A percentile compares a stretch with the other conserved stretches of the same genome.
phyloP scores from a whole-genome alignment of 768 basidiomycete genomes.

The Lactifluus pinguis region DNA sequence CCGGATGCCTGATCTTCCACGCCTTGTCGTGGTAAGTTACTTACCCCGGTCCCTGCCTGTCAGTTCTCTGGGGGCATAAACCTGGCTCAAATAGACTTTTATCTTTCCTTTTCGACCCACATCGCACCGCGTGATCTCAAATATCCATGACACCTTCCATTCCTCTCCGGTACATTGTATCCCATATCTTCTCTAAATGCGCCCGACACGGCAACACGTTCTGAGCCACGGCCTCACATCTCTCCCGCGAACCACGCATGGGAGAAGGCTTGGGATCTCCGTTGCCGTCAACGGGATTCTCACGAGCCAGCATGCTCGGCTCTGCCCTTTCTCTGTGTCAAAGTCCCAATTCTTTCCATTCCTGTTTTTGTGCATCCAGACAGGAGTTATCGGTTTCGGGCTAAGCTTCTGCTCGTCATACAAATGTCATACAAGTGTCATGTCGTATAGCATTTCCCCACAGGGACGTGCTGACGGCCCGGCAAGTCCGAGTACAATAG shows the following conservation, averaged over 20 bases:
- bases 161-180: background rate
- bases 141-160: constrained; percentile 13
- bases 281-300: constrained; percentile 4
- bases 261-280: constrained; percentile 10
- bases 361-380: background rate
- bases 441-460: background rate
- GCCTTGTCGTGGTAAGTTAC: background rate
- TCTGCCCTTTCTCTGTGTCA: background rate
- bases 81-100: background rate
- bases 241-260: constrained; percentile 14
- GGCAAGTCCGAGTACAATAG: background rate
- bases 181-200: background rate
- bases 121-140: constrained; percentile 8
- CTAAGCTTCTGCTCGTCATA: background rate
- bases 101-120: constrained; percentile 6
- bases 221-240: constrained; percentile 8
- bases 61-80: background rate
- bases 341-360: background rate
- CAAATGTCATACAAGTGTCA: background rate
- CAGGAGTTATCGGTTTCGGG: background rate
- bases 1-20: background rate
- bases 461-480: background rate
- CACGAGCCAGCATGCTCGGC: background rate
- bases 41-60: background rate
- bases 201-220: background rate